A percentile compares a stretch with the other conserved stretches of the same genome.
These are phyloP conservation scores for Aspergillus clavatus DNA, from an alignment of 2,329 filamentous ascomycete genomes.

Conservation along the genomic window DNA sequence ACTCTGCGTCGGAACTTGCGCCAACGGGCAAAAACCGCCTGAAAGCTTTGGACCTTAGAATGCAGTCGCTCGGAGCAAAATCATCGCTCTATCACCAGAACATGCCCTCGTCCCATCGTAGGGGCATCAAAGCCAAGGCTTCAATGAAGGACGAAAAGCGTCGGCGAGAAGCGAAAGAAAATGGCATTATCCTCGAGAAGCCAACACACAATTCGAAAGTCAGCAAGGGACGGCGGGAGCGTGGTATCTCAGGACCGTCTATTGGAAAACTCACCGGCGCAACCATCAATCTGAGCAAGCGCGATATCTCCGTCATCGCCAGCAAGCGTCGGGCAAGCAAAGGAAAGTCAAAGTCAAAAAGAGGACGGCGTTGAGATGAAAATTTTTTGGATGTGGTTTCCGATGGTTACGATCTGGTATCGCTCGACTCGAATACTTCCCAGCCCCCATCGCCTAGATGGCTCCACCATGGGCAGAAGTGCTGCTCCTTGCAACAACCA, in stretches of 20 bases:
- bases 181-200: constrained; percentile 79
- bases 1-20: constrained; percentile 51
- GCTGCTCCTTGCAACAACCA: no score
- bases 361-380: constrained; percentile 21
- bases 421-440: neutral
- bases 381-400: neutral
- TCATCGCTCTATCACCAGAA: constrained; percentile 68
- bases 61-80: constrained; percentile 77
- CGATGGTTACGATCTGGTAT: neutral
- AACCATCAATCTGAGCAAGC: constrained; percentile 70
- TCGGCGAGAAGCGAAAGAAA: constrained; percentile 76
- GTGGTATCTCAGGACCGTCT: constrained; percentile 67
- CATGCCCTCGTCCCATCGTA: constrained; percentile 83
- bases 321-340: constrained; percentile 42
- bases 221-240: constrained; percentile 46
- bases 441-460: no score
- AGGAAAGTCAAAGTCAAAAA: constrained; percentile 35
- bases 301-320: constrained; percentile 69
- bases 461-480: no score
- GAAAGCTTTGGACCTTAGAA: constrained; percentile 75
- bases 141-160: constrained; percentile 63
- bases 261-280: constrained; percentile 78
- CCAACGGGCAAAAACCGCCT: constrained; percentile 68
- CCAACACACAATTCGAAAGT: constrained; percentile 34
- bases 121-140: constrained; percentile 72